Base-by-base conservation (phyloP, 176 grass and related monocot species). In the Dendrocalamus sinicus region DNA sequence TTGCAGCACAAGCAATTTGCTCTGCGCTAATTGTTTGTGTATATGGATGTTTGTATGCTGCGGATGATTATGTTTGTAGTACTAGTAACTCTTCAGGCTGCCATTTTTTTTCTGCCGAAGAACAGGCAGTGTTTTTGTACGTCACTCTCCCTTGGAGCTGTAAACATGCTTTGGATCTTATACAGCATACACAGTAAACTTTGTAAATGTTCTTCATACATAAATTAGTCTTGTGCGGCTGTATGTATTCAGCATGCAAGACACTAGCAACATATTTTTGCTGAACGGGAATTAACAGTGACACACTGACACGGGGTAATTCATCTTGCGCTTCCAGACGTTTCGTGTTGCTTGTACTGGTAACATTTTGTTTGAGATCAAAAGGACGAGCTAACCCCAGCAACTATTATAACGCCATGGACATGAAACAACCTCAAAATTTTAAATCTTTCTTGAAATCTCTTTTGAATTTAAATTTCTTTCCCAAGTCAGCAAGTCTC, bases 1-100 rank as follows among this genome's bases (percentile, higher is more conserved):
- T 45, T 46, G 45, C 10, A 41, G 50, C 57, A 32, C 22, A 67
- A 67, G 17, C 37, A n/a, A n/a, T n/a, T 80, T 76, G 50, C 58
- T 63, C 16, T 12, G 12, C 45, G 54, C 72, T 77, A 71, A 70
- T 85, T 76, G 62, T 89, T 69, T 20, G 44, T 90, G 77, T 86
- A 80, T 30, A 76, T 81, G 77, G 57, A 22, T n/a, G 47, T 48
- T 11, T 59, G 75, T 79, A 68, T 73, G n/a, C 37, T 72, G 37
- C 14, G 6, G 28, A n/a, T 24, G 46, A 8, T 48, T 48, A 55
- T 89, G 26, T 43, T 43, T 64, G 72, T 19, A 17, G 66, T 55
- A 15, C 28, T 35, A 32, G 58, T 11, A 68, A 76, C 47, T 67
- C 9, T 40, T 46, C 15, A 39, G 20, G 37, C 44, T 35, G n/a